Evolutionary conservation across 345 rosid species (phyloP), one percentile per base, ranked within the genome.

Genomic region (Toxicodendron radicans): DNA sequence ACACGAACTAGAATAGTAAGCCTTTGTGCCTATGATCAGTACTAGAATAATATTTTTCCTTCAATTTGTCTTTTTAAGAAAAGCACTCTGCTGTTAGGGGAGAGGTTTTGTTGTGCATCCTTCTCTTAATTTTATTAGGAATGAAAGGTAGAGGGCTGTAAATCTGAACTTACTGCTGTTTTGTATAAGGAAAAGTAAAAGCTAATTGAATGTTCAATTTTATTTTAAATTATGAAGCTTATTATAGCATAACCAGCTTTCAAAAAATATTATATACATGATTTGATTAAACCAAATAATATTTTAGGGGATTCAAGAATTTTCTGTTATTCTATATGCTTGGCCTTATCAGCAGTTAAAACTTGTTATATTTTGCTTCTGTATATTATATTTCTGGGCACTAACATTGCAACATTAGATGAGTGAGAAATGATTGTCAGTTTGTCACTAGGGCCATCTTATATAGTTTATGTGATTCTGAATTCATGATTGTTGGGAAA

Each of bases 1-100:
- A 66, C 84, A 64, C 80, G 80, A 73, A 94, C 98, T 68, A 85
- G 98, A 84, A 86, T 94, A 38, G 97, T 94, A 85, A 74, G 93
- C 74, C 0, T 12, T 33, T 23, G 2, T 24, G 49, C 21, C 27
- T 59, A 16, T 16, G 5, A 66, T 48, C 23, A n/a, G 11, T 57
- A 3, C 10, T 45, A 16, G 64, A 54, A 10, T 4, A 51, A 10
- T 51, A 32, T 53, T 32, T 16, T 32, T n/a, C 5, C 20, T 1
- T 16, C 2, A 10, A 24, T 21, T 23, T 14, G n/a, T 41, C 35
- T 20, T 3, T 66, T 43, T 1, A 64, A 45, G 30, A 20, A 32
- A 4, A 16, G 51, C 10, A 27, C n/a, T 61, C 27, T 64, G 63
- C 60, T 49, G 16, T 66, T 8, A 66, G 27, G 35, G 56, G 45